phyloP scores from a whole-genome alignment of 306 rosid species.

The Arachis hypogaea region DNA sequence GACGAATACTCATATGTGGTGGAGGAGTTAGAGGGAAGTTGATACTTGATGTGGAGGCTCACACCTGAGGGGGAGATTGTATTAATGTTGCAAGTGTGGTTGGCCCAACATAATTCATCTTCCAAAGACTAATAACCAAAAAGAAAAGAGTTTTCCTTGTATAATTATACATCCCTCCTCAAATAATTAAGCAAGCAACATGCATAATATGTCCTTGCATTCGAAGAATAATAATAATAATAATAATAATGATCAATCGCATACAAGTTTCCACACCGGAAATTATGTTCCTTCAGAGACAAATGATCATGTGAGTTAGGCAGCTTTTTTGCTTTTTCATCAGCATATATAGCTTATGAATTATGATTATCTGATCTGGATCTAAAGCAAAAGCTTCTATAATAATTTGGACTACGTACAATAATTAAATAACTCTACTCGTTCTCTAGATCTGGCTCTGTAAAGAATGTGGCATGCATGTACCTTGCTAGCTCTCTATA shows the following conservation, averaged over 20 bases:
- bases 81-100: too few relatives aligned
- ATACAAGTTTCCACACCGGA: not conserved
- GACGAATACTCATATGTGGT: too few relatives aligned
- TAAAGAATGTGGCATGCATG: not conserved
- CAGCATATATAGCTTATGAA: not conserved
- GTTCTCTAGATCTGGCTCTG: not conserved
- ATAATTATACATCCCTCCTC: not conserved
- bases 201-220: slow-evolving; percentile 24
- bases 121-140: too few relatives aligned
- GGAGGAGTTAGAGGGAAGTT: too few relatives aligned
- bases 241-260: too few relatives aligned
- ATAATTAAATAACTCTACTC: not conserved
- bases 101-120: too few relatives aligned
- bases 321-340: slow-evolving; percentile 39
- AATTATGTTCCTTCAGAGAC: slow-evolving; percentile 2
- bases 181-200: not conserved
- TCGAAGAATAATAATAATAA: not conserved
- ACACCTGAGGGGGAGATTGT: too few relatives aligned
- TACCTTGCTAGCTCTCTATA: not conserved
- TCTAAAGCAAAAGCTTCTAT: slow-evolving; percentile 32
- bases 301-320: slow-evolving; percentile 34
- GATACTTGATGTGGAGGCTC: too few relatives aligned
- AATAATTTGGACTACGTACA: slow-evolving; percentile 17
- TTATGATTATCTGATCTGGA: slow-evolving; percentile 35
- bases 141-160: not conserved